Evolutionary conservation across 208 protist genomes (phyloP), one percentile per base, ranked within the genome.

Genomic region (Trypanosoma boissoni): DNA sequence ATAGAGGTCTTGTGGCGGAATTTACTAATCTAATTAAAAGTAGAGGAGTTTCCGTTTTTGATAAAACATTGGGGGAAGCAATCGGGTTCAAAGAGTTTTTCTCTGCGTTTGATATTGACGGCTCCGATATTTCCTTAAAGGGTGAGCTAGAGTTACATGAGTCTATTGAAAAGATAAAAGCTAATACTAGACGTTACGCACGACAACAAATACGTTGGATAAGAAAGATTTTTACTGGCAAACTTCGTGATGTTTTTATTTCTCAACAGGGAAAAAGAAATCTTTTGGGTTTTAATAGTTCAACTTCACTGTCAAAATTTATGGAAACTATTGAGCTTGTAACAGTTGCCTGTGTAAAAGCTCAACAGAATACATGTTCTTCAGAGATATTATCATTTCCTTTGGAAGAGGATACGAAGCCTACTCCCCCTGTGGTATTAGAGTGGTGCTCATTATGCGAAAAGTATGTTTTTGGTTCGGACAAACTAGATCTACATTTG

Each of bases 81-180:
- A 94, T 94, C 53, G 87, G 87, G 0, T 94, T 74, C 64, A 94
- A 90, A 44, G 80, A 94, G 58, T 83, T 91, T 44, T 39, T 86
- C 59, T 24, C 59, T 20, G 28, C 21, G 5, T 54, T 72, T 59
- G 51, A 55, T 16, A 54, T 48, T n/a, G 37, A 28, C 23, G 12
- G 37, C 32, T 48, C 42, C 18, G 10, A 58, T 10, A 8, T 65
- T 16, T 18, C 26, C 0, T 21, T 70, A 14, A 48, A 53, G 2
- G 54, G 48, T 5, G 59, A 43, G 26, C 42, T 58, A 14, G 46
- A 72, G 51, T 54, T 74, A n/a, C 51, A 51, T 18, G 36, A 27
- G 10, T 75, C 76, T 8, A 48, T 88, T 56, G 73, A 79, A 37
- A 61, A 74, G 34, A 67, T 95, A 14, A 92, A 86, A 57, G 32